Conservation (phyloP, 257 asterid species). For the Schizonepeta tenuifolia region DNA sequence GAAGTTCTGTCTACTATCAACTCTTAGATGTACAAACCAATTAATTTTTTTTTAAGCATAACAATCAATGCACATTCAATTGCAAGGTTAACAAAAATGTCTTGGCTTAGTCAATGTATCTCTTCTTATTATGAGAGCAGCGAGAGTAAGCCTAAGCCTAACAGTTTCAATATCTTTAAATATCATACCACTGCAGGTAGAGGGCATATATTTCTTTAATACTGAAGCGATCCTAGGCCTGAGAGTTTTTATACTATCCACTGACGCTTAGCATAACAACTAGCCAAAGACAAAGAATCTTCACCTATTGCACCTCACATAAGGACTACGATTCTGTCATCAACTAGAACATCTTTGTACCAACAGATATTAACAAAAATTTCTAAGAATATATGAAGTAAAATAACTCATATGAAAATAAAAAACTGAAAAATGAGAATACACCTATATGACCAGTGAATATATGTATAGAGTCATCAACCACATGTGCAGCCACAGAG, state of each 20-base stretch:
- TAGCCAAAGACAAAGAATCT: not conserved
- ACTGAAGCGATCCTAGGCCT: too few species aligned
- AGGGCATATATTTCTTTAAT: not conserved
- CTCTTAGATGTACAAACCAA: too few species aligned
- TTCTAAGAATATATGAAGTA: constrained; percentile 5
- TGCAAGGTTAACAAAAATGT: not conserved
- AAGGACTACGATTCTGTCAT: constrained; percentile 18
- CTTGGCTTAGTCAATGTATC: constrained; percentile 4
- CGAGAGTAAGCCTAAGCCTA: constrained; percentile 7
- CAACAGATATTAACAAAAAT: constrained; percentile 1
- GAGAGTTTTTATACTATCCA: too few species aligned
- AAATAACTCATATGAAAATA: not conserved
- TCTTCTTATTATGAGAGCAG: not conserved
- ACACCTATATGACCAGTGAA: constrained; percentile 91
- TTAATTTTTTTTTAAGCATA: not conserved
- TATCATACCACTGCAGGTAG: not conserved
- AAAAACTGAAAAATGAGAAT: not conserved
- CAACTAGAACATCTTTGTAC: constrained; percentile 2
- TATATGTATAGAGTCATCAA: constrained; percentile 82
- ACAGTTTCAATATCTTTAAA: not conserved
- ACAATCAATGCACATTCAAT: not conserved
- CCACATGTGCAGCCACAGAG: constrained; percentile 62
- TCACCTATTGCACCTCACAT: constrained; percentile 3
- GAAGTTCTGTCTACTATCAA: too few species aligned
- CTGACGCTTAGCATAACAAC: too few species aligned